Conservation (phyloP, 805 yeast species). For the Starmerella khaoyaiensis region DNA sequence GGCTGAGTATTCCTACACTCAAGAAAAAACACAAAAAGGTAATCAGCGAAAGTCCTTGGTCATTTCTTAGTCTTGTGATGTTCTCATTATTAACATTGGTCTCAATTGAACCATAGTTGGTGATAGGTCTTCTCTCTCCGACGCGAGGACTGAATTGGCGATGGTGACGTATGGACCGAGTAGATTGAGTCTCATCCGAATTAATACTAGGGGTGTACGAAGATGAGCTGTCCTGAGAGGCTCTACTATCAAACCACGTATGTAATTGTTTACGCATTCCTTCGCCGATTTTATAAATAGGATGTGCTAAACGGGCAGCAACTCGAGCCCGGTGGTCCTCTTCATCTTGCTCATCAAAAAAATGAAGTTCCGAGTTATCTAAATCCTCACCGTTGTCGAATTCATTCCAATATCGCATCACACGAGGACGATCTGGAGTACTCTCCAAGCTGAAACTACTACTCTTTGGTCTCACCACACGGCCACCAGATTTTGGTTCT, state of each 20-base stretch:
- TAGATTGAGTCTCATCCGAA: background rate
- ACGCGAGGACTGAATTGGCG: background rate
- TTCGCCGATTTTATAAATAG: constrained; percentile 22
- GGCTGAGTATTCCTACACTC: constrained; percentile 28
- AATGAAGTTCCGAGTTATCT: constrained; percentile 22
- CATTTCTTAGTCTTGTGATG: constrained; percentile 25
- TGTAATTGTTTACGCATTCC: constrained; percentile 19
- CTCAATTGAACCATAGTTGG: constrained; percentile 2
- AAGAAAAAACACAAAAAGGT: constrained; percentile 32
- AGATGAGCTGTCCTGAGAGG: background rate
- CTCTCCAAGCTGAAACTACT: too few relatives aligned
- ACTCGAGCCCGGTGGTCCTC: constrained; percentile 24
- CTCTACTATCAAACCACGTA: constrained; percentile 9
- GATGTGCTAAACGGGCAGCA: constrained; percentile 25
- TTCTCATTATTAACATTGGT: background rate
- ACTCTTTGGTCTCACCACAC: background rate
- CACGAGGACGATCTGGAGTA: constrained; percentile 3
- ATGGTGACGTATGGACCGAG: background rate
- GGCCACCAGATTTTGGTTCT: constrained; percentile 5
- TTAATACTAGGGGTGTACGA: background rate
- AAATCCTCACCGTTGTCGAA: constrained; percentile 46
- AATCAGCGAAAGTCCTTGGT: constrained; percentile 34
- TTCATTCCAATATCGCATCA: constrained; percentile 48
- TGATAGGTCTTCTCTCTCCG: background rate
- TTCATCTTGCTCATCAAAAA: constrained; percentile 27